phyloP scores from a whole-genome alignment of 257 asterid genomes.

The Solanum chmielewskii region DNA sequence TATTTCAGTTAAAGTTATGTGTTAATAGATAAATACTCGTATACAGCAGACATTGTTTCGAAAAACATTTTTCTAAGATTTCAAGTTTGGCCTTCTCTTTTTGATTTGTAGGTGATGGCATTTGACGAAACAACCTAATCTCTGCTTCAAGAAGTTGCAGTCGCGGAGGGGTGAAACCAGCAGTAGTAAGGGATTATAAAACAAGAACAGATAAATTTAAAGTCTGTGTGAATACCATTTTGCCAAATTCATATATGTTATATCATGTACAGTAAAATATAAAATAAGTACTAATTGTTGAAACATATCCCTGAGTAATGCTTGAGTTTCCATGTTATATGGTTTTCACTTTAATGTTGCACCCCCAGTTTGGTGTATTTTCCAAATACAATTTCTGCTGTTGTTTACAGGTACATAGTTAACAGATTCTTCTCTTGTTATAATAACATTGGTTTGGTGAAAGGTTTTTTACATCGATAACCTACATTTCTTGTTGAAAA shows the following conservation, averaged over 20 bases:
- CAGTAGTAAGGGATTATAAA: background rate
- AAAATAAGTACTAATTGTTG: background rate
- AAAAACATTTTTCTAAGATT: background rate
- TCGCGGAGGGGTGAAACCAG: background rate
- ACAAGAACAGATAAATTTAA: background rate
- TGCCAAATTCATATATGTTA: background rate
- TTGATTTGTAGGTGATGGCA: constrained; percentile 1
- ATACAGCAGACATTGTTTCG: background rate
- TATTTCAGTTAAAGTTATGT: background rate
- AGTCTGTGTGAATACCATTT: background rate
- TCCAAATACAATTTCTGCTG: background rate
- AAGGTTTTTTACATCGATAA: background rate
- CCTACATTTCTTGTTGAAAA: background rate
- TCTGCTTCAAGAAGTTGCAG: background rate
- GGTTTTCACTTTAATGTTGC: background rate
- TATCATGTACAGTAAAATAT: background rate
- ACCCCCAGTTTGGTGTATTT: background rate
- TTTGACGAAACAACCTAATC: constrained; percentile 4
- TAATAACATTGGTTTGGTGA: background rate
- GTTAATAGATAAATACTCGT: background rate
- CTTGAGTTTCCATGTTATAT: background rate
- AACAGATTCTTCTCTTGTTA: background rate
- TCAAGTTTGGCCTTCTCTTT: background rate
- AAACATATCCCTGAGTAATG: background rate
- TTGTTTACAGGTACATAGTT: background rate